phyloP scores from a whole-genome alignment of 2,329 filamentous ascomycete species.

The Rhynchosporium graminicola region DNA sequence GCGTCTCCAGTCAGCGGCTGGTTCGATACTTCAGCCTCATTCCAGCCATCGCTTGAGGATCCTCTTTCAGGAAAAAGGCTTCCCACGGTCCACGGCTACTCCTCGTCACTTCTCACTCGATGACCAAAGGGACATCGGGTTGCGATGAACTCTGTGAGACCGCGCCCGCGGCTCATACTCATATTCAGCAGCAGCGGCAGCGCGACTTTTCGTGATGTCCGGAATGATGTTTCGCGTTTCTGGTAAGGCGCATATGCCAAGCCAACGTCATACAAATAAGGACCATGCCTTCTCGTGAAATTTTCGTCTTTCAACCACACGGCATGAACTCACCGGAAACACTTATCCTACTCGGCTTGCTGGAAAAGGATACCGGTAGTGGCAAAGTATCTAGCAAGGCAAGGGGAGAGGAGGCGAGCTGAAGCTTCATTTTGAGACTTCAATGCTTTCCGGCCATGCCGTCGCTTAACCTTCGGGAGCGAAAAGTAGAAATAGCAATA shows the following conservation, averaged over 20 bases:
- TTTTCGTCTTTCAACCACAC: neutral
- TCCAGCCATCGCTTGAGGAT: neutral
- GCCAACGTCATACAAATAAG: constrained; percentile 21
- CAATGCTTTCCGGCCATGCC: constrained; percentile 13
- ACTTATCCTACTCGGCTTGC: neutral
- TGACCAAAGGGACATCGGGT: neutral
- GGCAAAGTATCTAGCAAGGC: too few species aligned
- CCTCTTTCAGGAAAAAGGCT: constrained; percentile 1
- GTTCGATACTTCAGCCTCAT: neutral
- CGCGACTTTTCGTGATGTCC: constrained; percentile 16
- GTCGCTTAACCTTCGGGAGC: neutral
- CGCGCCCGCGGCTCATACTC: constrained; percentile 14
- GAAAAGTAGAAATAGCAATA: neutral
- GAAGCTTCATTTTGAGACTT: neutral
- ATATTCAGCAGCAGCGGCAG: neutral
- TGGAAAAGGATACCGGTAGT: neutral
- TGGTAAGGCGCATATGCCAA: constrained; percentile 15
- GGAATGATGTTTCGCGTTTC: constrained; percentile 18
- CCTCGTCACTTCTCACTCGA: neutral
- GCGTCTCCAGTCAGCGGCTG: constrained; percentile 9
- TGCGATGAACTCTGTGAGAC: neutral
- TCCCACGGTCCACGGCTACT: neutral
- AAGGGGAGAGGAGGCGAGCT: neutral
- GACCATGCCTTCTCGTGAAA: constrained; percentile 17
- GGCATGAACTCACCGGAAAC: neutral